phyloP scores from a whole-genome alignment of 116 monocot species.

The Cymodocea nodosa region DNA sequence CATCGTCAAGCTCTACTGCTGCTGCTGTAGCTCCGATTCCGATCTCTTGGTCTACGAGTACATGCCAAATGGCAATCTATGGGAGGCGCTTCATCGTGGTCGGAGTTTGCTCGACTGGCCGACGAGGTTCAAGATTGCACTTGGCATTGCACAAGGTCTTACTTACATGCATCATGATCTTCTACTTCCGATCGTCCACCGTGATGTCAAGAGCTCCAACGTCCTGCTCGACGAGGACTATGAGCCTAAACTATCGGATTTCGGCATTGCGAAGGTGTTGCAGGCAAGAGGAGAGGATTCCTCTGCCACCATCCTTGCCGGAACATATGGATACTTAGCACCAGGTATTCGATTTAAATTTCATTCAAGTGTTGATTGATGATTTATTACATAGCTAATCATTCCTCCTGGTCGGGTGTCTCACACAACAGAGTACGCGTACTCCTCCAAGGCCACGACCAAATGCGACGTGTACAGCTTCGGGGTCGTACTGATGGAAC shows the following conservation, averaged over 20 bases:
- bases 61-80: constrained; percentile 92
- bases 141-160: constrained; percentile 69
- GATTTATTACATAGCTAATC: too few species aligned
- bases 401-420: not conserved
- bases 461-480: constrained; percentile 99
- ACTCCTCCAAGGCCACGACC: constrained; percentile 81
- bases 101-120: constrained; percentile 63
- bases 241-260: constrained; percentile 93
- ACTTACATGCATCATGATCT: constrained; percentile 91
- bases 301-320: constrained; percentile 57
- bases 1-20: constrained; percentile 96
- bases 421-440: constrained; percentile 67
- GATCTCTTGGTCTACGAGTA: constrained; percentile 90
- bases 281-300: constrained; percentile 50
- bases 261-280: constrained; percentile 85
- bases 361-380: too few species aligned
- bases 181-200: constrained; percentile 65
- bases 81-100: constrained; percentile 72
- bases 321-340: constrained; percentile 91
- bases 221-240: constrained; percentile 79
- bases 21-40: constrained; percentile 61
- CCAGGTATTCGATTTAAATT: constrained; percentile 36
- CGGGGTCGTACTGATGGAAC: constrained; percentile 92
- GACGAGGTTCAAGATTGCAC: constrained; percentile 49
- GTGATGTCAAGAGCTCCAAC: constrained; percentile 92